phyloP scores from a whole-genome alignment of 2,329 filamentous ascomycete species.

The Nigrograna mackinnonii region DNA sequence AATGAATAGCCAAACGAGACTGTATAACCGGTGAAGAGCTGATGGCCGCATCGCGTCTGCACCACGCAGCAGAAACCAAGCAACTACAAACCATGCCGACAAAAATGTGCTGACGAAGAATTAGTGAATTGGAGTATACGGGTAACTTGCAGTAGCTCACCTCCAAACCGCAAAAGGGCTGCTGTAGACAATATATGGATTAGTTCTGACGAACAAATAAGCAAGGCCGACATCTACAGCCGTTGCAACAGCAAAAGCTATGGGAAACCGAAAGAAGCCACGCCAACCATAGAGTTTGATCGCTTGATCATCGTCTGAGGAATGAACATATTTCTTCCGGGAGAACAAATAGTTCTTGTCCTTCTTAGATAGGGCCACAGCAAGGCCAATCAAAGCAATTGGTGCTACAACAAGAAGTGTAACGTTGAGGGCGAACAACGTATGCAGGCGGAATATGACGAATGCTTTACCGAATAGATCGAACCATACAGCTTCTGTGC shows the following conservation, averaged over 20 bases:
- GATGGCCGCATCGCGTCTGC: constrained; percentile 82
- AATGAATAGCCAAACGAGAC: constrained; percentile 81
- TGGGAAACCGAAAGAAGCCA: constrained; percentile 82
- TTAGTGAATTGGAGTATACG: too few relatives aligned
- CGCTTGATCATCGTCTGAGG: constrained; percentile 60
- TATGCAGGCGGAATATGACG: constrained; percentile 76
- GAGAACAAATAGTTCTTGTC: constrained; percentile 92
- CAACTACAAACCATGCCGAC: constrained; percentile 71
- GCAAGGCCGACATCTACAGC: constrained; percentile 73
- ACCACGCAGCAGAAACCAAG: constrained; percentile 81
- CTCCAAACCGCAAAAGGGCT: constrained; percentile 83
- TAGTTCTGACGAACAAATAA: constrained; percentile 78
- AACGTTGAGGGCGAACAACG: constrained; percentile 86
- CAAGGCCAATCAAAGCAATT: constrained; percentile 69
- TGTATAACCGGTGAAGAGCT: constrained; percentile 81
- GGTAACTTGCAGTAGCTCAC: constrained; percentile 26
- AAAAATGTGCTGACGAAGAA: not conserved
- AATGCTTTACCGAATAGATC: constrained; percentile 84
- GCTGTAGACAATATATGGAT: constrained; percentile 89
- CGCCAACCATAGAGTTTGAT: constrained; percentile 74
- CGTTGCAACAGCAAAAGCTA: constrained; percentile 71
- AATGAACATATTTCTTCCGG: constrained; percentile 63
- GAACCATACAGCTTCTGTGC: constrained; percentile 84
- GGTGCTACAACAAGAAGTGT: constrained; percentile 81
- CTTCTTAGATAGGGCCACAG: constrained; percentile 67